Evolutionary conservation across 1,284 basidiomycete genomes (phyloP).

Genomic region (Puccinia hordei): DNA sequence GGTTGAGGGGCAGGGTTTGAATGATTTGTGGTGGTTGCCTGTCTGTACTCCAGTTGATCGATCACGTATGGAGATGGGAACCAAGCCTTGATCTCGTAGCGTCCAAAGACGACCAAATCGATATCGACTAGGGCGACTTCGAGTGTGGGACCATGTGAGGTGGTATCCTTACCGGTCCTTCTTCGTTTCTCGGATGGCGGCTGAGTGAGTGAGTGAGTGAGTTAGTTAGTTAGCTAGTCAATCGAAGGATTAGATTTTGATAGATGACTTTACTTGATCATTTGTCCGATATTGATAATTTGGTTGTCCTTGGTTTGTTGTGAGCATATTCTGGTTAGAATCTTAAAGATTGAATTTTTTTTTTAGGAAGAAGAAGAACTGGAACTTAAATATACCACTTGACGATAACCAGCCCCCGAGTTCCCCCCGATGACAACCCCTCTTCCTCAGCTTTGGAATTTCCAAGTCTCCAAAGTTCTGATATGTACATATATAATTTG

Average conservation of each 20-base stretch:
- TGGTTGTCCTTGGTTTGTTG: neutral
- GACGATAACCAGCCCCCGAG: no score
- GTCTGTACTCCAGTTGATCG: slow-evolving; percentile 52
- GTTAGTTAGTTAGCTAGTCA: no score
- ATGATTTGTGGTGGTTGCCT: slow-evolving; percentile 10
- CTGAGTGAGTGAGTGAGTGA: neutral
- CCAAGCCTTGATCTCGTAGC: slow-evolving; percentile 59
- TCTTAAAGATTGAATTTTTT: no score
- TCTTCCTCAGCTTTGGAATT: no score
- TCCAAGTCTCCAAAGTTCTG: no score
- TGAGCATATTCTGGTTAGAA: neutral
- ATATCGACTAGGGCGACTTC: slow-evolving; percentile 38
- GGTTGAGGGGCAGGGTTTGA: slow-evolving; percentile 18
- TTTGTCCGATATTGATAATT: neutral
- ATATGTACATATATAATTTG: no score
- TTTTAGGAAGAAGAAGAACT: no score
- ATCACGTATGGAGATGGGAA: slow-evolving; percentile 59
- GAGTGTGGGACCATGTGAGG: slow-evolving; percentile 15
- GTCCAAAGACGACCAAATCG: slow-evolving; percentile 57
- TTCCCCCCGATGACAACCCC: no score
- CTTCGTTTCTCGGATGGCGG: slow-evolving; percentile 3
- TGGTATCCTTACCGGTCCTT: slow-evolving; percentile 24
- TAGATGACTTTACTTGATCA: neutral
- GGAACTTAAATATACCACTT: no score
- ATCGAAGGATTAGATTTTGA: no score